Base-by-base conservation (phyloP, 1,284 basidiomycete genomes). In the Taiwanofungus camphoratus region DNA sequence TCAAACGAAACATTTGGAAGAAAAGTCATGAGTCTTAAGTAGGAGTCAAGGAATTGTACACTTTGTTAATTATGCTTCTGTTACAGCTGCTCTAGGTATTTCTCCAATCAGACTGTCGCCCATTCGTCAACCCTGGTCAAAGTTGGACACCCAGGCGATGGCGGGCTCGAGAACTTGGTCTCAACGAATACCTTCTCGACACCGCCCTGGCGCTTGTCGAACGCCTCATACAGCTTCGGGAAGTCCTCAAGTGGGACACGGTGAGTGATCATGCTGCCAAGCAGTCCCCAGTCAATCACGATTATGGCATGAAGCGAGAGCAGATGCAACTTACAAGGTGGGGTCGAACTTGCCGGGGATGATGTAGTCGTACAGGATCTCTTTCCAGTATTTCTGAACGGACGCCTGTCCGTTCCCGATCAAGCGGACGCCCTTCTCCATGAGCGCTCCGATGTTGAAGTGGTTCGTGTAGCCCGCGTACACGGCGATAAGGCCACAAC, bases 331-430 rank as follows among this genome's bases (percentile, higher is more conserved):
- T 52, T 57, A 77, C 71, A 82, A 77, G 4, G 71, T 76, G 3
- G 81, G 78, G 52, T 87, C 82, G 52, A 89, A 80, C 57, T 82
- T 83, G 21, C 80, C 79, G 0, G 77, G 68, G 40, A 74, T 64
- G 56, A 89, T 76, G 48, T 74, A 77, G 32, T 79, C 71, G 46
- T 82, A 63, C 39, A 87, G 59, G 42, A 87, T 76, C 54, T 85
- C 77, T 42, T 85, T 66, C 83, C 84, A 87, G 65, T 86, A 88
- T 40, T 73, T 69, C 58, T 85, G 82, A 1, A 82, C 79, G 2
- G 86, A 86, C 0, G 85, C 85, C 64, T 82, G 79, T 2, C 82
- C 82, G 52, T 83, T 82, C 3, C 82, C 82, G 52, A 85, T 82
- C 41, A 85, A 66, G 50, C 81, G 66, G 15, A 84, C 64, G 2